A percentile compares a stretch with the other conserved stretches of the same genome.
phyloP scores from a whole-genome alignment of 768 basidiomycete genomes.

The Boletus reticuloceps region DNA sequence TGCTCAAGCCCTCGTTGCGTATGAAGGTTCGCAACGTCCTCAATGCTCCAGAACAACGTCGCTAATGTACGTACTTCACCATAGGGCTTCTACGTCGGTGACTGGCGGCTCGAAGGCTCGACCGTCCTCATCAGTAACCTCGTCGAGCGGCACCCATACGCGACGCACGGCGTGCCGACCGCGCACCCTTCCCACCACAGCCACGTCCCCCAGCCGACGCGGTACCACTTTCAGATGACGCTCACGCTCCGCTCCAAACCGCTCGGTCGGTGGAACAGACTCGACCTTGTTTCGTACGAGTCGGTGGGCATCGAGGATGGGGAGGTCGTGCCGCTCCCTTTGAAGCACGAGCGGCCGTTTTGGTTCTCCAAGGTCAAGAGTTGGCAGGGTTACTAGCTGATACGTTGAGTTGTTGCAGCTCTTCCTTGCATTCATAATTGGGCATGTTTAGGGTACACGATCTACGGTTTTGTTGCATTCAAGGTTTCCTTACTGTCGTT shows the following conservation, averaged over 20 bases:
- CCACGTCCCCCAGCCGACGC: slow-evolving; percentile 25
- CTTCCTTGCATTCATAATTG: too few species aligned
- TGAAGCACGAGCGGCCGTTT: slow-evolving; percentile 87
- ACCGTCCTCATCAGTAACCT: slow-evolving; percentile 63
- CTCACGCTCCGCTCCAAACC: slow-evolving; percentile 72
- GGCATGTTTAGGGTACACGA: too few species aligned
- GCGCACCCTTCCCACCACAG: slow-evolving; percentile 6
- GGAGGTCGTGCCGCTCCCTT: slow-evolving; percentile 61
- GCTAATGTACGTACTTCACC: slow-evolving; percentile 1
- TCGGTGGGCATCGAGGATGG: slow-evolving; percentile 76
- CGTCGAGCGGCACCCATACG: slow-evolving; percentile 39
- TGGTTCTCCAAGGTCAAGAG: slow-evolving; percentile 92
- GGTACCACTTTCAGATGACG: slow-evolving; percentile 74
- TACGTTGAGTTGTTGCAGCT: too few species aligned
- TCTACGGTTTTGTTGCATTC: too few species aligned
- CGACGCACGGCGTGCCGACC: background rate
- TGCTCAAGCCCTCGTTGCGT: slow-evolving; percentile 71
- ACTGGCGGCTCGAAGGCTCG: slow-evolving; percentile 66
- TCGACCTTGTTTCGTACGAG: slow-evolving; percentile 71
- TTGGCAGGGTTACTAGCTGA: slow-evolving; percentile 37
- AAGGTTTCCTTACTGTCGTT: too few species aligned
- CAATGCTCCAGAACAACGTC: background rate
- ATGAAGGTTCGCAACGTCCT: slow-evolving; percentile 55
- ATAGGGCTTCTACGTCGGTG: slow-evolving; percentile 71
- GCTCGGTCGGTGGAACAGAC: slow-evolving; percentile 75